A percentile compares a stretch with the other conserved stretches of the same genome.
These are phyloP conservation scores for Coriolopsis trogii DNA, from an alignment of 1,284 basidiomycete species.

Conservation along the genomic window DNA sequence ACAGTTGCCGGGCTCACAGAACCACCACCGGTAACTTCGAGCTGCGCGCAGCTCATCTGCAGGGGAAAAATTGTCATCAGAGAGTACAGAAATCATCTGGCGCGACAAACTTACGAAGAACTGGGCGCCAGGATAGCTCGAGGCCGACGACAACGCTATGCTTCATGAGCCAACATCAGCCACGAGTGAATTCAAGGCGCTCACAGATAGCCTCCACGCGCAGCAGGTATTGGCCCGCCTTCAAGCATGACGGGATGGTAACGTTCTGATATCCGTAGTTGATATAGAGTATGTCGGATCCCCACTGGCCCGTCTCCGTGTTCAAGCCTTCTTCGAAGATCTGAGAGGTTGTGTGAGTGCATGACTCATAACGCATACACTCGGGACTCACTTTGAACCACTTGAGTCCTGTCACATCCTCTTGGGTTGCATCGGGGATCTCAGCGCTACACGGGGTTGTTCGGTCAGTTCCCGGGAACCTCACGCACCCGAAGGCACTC, in stretches of 20 bases:
- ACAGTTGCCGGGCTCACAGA: conserved; percentile 47
- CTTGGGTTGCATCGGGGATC: conserved; percentile 47
- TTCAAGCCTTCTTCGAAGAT: conserved; percentile 47
- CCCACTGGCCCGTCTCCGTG: conserved; percentile 41
- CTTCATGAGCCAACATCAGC: not conserved
- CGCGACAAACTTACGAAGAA: conserved; percentile 36
- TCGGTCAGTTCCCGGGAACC: not conserved
- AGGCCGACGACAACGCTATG: conserved; percentile 44
- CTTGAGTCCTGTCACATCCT: conserved; percentile 50
- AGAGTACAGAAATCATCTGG: not conserved
- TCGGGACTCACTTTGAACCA: conserved; percentile 54
- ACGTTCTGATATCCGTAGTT: conserved; percentile 57
- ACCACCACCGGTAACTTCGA: conserved; percentile 53
- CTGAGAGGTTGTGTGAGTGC: conserved; percentile 12
- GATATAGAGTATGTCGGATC: conserved; percentile 48
- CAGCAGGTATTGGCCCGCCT: conserved; percentile 52
- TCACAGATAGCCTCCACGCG: conserved; percentile 56
- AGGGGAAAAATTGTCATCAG: not conserved
- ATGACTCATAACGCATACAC: not conserved
- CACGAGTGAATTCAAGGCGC: no score
- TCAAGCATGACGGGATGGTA: conserved; percentile 52
- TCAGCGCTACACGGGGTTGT: conserved; percentile 39
- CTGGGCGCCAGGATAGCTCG: conserved; percentile 53
- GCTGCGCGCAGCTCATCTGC: conserved; percentile 55
- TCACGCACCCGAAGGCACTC: conserved; percentile 19